Evolutionary conservation across 2,329 filamentous ascomycete genomes (phyloP), one percentile per base, ranked within the genome.

Genomic region (Botrytis fabae): DNA sequence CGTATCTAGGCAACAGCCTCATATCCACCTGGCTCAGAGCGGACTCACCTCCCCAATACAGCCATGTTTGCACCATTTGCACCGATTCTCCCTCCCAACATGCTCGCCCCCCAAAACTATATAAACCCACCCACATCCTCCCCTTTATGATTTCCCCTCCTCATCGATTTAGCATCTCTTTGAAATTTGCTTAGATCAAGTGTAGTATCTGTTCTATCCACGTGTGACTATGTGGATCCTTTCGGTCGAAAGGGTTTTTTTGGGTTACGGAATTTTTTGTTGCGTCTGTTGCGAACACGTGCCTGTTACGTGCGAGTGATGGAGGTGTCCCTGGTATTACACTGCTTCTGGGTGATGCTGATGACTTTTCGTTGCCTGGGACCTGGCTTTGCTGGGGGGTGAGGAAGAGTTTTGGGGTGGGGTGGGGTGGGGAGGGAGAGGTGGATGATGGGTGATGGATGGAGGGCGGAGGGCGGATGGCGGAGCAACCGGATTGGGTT

Each of bases 291-390:
- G 32, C 63, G 8, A 20, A 42, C 22, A 18, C 14, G 2, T 54
- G 46, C 64, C 25, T 2, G 32, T 12, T 2, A 2, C n/a, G 46
- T 66, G 69, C 84, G 86, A 90, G 86, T 85, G 81, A 78, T 80
- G 81, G 88, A 92, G 87, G 91, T 93, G 90, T 92, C 90, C 88
- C 87, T 85, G 87, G 89, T 89, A 88, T 90, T 87, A 90, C 90
- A 92, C 90, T 92, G 87, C 84, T 85, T 87, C 89, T 86, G 85
- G 88, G 88, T 82, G 89, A 92, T 86, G 91, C 91, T 68, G 66
- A 16, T 25, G 28, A 46, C 69, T 86, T 83, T 90, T 90, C 88
- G 87, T 90, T 89, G 84, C 84, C 78, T 20, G 79, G 80, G 14
- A 9, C 80, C 79, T 83, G 84, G 87, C 85, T 83, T 82, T 82